Conservation (phyloP, 2,329 filamentous ascomycete species). For the Aureobasidium sp. region DNA sequence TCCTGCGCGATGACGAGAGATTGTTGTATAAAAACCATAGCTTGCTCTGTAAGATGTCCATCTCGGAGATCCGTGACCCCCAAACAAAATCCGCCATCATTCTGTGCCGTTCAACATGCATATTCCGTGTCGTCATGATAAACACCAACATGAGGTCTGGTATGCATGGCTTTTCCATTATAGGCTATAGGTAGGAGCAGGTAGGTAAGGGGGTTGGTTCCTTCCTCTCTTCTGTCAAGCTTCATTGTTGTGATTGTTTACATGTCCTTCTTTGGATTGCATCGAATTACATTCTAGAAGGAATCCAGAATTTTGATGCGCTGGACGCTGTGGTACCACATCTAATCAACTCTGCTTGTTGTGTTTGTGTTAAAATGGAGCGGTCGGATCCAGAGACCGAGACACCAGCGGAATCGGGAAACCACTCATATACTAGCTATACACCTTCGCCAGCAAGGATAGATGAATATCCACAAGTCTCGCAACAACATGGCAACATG, state of each 20-base stretch:
- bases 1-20: too few species aligned
- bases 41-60: neutral
- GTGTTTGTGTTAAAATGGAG: conserved; percentile 14
- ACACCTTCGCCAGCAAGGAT: neutral
- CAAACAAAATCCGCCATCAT: conserved; percentile 1
- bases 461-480: neutral
- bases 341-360: neutral
- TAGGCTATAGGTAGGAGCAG: neutral
- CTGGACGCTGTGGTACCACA: neutral
- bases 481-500: neutral
- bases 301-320: neutral
- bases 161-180: neutral
- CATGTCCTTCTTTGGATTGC: neutral
- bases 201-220: neutral
- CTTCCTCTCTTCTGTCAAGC: neutral
- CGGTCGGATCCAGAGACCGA: conserved; percentile 11
- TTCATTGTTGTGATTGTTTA: neutral
- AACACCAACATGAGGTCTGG: neutral
- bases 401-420: conserved; percentile 18
- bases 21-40: neutral
- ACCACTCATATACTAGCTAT: conserved; percentile 18
- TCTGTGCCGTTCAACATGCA: neutral
- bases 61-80: neutral
- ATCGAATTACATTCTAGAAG: neutral
- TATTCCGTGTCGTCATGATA: neutral